A percentile compares a stretch with the other conserved stretches of the same genome.
Evolutionary conservation across 192 early-diverging fungal genomes (phyloP).

Genomic region (Coemansia aciculifera): DNA sequence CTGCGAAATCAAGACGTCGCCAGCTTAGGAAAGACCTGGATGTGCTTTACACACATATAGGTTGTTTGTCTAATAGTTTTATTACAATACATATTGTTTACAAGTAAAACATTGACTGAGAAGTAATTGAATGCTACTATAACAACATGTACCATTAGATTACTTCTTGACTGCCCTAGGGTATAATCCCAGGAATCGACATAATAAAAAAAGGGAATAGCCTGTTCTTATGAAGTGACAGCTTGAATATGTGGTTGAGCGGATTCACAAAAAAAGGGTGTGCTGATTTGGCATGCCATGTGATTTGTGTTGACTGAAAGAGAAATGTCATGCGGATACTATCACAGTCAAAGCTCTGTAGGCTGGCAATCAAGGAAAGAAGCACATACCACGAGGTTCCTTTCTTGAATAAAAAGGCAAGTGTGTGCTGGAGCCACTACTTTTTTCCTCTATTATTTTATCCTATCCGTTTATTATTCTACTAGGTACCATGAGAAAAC

Average conservation of each 20-base stretch:
- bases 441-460: not conserved
- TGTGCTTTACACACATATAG: not conserved
- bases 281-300: too few relatives aligned
- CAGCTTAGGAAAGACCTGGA: too few relatives aligned
- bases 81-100: too few relatives aligned
- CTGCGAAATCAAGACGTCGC: not conserved
- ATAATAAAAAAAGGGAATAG: not conserved
- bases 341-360: not conserved
- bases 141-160: not conserved
- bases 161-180: too few relatives aligned
- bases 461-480: not conserved
- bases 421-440: not conserved
- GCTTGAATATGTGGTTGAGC: too few relatives aligned
- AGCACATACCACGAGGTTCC: not conserved
- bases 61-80: too few relatives aligned
- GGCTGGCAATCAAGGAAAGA: not conserved
- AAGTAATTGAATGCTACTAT: not conserved
- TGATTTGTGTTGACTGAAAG: not conserved
- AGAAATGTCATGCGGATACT: not conserved
- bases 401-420: not conserved
- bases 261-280: too few relatives aligned
- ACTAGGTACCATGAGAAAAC: not conserved
- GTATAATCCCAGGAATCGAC: not conserved
- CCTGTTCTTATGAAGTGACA: not conserved
- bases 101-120: not conserved